Evolutionary conservation across 768 basidiomycete genomes (phyloP).

Genomic region (Suillus subluteus): DNA sequence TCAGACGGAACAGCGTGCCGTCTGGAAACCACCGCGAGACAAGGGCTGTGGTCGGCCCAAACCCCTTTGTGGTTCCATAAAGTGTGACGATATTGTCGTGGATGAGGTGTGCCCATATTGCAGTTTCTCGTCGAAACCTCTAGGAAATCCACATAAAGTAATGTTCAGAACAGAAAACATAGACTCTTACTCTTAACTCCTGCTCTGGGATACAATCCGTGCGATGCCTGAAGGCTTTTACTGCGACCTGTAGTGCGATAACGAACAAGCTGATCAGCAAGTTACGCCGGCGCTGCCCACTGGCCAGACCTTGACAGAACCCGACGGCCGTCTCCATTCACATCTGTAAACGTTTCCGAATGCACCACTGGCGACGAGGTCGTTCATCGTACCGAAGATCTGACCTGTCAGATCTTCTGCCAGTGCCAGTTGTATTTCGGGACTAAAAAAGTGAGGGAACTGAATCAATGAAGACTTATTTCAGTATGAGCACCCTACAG

Average conservation of each 20-base stretch:
- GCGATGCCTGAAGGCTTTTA: neutral
- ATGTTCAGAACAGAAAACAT: neutral
- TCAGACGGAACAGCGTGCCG: neutral
- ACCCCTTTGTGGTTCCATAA: slow-evolving; percentile 19
- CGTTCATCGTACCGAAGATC: neutral
- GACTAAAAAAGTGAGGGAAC: neutral
- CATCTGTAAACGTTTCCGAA: slow-evolving; percentile 4
- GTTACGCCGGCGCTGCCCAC: too few species aligned
- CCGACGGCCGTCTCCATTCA: neutral
- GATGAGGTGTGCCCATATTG: slow-evolving; percentile 22
- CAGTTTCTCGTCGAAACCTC: slow-evolving; percentile 22
- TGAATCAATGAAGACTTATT: neutral
- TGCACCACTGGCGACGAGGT: neutral
- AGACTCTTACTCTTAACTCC: neutral
- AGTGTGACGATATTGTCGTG: slow-evolving; percentile 25
- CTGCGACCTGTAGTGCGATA: neutral
- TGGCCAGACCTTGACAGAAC: neutral
- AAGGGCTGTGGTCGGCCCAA: neutral
- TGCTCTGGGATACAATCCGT: too few species aligned
- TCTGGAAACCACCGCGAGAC: slow-evolving; percentile 10
- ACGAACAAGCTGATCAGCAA: neutral
- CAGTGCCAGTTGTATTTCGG: neutral
- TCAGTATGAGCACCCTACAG: neutral
- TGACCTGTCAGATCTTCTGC: slow-evolving; percentile 6
- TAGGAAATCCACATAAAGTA: neutral